These are phyloP conservation scores for Colletotrichum sidae DNA, from an alignment of 2,329 filamentous ascomycete species.

Conservation along the genomic window DNA sequence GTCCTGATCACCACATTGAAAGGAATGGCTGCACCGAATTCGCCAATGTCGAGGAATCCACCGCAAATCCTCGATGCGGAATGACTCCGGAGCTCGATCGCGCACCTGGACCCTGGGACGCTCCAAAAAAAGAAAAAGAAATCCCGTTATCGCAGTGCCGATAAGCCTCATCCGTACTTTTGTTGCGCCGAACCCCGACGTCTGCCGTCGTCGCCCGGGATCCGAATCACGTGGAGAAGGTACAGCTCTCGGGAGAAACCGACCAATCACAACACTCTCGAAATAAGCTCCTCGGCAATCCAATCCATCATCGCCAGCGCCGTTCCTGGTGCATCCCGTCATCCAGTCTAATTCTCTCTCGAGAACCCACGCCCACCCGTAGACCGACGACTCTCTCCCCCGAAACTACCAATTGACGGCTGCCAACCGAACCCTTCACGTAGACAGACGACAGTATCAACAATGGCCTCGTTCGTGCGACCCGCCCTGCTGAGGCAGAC, in stretches of 20 bases:
- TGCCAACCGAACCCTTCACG: slow-evolving; percentile 6
- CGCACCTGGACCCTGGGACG: slow-evolving; percentile 5
- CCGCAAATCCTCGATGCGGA: not conserved
- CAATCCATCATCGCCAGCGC: slow-evolving; percentile 49
- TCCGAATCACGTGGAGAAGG: slow-evolving; percentile 35
- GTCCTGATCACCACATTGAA: slow-evolving; percentile 5
- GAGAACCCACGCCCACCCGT: slow-evolving; percentile 31
- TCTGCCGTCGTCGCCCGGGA: slow-evolving; percentile 14
- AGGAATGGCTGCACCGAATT: slow-evolving; percentile 5
- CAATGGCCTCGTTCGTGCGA: slow-evolving; percentile 69
- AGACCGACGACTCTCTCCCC: slow-evolving; percentile 19
- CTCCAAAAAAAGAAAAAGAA: slow-evolving; percentile 37
- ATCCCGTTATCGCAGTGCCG: slow-evolving; percentile 30
- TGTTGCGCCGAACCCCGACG: slow-evolving; percentile 11
- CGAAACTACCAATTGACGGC: slow-evolving; percentile 32
- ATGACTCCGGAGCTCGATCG: slow-evolving; percentile 8
- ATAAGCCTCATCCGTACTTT: slow-evolving; percentile 20
- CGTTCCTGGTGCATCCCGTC: slow-evolving; percentile 41
- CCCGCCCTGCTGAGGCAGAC: slow-evolving; percentile 67
- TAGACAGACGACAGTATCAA: slow-evolving; percentile 30
- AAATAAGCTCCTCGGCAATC: slow-evolving; percentile 62
- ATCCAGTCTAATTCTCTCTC: slow-evolving; percentile 39
- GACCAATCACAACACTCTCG: slow-evolving; percentile 58
- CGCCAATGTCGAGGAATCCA: slow-evolving; percentile 3
- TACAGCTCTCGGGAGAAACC: slow-evolving; percentile 20